Conservation (phyloP, 2,329 filamentous ascomycete genomes). For the Torrubiellomyces zombiae region DNA sequence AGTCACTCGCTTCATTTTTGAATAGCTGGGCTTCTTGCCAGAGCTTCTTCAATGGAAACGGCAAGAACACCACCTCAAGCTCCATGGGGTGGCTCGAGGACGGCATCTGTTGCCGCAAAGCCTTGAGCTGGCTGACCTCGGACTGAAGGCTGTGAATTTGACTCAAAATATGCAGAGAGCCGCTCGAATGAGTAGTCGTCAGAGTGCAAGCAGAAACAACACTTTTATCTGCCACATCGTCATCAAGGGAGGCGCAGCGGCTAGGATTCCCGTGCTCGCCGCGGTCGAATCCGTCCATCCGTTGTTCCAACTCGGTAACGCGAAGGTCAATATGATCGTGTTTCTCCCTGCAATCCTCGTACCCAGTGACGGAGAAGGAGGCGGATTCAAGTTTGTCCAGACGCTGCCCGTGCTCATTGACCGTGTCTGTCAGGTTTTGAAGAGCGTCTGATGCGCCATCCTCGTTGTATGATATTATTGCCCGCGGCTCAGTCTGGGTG, state of each 20-base stretch:
- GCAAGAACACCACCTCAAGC: slow-evolving; percentile 59
- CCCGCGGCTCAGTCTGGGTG: slow-evolving; percentile 13
- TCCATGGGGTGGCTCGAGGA: slow-evolving; percentile 50
- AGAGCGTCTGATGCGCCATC: slow-evolving; percentile 19
- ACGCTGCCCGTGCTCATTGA: slow-evolving; percentile 45
- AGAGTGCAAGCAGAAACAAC: slow-evolving; percentile 29
- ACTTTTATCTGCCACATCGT: slow-evolving; percentile 28
- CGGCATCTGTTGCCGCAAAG: slow-evolving; percentile 44
- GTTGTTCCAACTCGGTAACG: slow-evolving; percentile 51
- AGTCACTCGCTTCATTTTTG: slow-evolving; percentile 24
- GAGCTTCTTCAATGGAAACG: slow-evolving; percentile 43
- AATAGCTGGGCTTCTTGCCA: slow-evolving; percentile 37
- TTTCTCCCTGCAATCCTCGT: slow-evolving; percentile 53
- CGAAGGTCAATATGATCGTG: slow-evolving; percentile 51
- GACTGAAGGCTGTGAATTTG: slow-evolving; percentile 33
- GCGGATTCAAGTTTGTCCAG: slow-evolving; percentile 53
- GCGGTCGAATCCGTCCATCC: slow-evolving; percentile 44
- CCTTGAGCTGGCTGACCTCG: slow-evolving; percentile 39
- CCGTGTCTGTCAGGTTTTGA: slow-evolving; percentile 30
- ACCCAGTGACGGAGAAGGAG: slow-evolving; percentile 48
- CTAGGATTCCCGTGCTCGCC: slow-evolving; percentile 34
- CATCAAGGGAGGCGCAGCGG: slow-evolving; percentile 17
- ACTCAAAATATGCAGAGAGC: slow-evolving; percentile 29
- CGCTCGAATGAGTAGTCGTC: slow-evolving; percentile 19
- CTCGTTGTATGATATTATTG: slow-evolving; percentile 6